Base-by-base conservation (phyloP, 441 rosid genomes). In the Corymbia citriodora region DNA sequence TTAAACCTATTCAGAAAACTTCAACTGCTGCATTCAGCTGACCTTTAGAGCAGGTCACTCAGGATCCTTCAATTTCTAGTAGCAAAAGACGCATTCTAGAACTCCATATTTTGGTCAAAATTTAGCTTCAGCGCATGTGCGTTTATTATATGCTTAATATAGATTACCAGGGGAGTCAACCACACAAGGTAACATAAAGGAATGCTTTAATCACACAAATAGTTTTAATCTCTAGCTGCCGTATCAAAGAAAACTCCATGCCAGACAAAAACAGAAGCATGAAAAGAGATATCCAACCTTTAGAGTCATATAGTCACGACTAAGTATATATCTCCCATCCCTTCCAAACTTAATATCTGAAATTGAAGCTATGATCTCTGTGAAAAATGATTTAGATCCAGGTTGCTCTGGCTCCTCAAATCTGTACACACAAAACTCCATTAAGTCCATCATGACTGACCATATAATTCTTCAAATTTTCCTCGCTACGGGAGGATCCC, bases 231-330 rank as follows among this genome's bases (percentile, higher is more conserved):
- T 74, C 52, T 40, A 74, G 85, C 18, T 40, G 52, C 18, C 4
- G 52, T 21, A 40, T 40, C 50, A 74, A 74, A 74, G 85, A 74
- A 12, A 74, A 40, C 23, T 74, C 4, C 9, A 5, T 29, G 48
- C 82, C 23, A 57, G 74, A 36, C 16, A 72, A 88, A 88, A 91
- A 89, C 29, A 81, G 48, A 88, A 91, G 79, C 79, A 9, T 10
- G 45, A 40, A 79, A 45, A 45, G 52, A 45, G 85, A 48, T 27
- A 79, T 23, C 85, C 85, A 79, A 98, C 99, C 99, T 98, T 98
- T 81, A 98, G 99, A 74, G 99, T 97, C 99, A 98, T 98, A 96
- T 98, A 98, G 92, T 98, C 99, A 21, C 99, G 99, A 93, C 99
- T 97, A 79, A 98, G 99, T 88, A 98, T 95, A 92, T 96, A 94